Conservation (phyloP, 164 flowering plant genomes). For the Magnolia officinalis region DNA sequence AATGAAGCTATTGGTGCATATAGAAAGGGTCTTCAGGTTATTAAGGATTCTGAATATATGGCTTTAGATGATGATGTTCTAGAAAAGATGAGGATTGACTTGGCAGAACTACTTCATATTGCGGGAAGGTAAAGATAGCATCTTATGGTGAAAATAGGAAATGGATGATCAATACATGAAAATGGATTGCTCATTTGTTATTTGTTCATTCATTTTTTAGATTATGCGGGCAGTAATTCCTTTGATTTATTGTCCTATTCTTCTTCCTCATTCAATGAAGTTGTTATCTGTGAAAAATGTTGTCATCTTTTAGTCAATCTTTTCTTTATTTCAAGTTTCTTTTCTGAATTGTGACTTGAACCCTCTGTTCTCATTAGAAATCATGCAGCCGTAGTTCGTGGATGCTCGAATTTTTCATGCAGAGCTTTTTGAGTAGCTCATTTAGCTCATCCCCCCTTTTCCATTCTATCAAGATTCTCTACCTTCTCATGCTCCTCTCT, state of each 20-base stretch:
- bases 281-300: neutral
- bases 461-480: too few species aligned
- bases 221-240: neutral
- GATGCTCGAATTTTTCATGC: too few species aligned
- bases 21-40: slow-evolving; percentile 53
- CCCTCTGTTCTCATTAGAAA: too few species aligned
- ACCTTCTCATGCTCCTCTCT: neutral
- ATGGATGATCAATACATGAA: neutral
- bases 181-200: slow-evolving; percentile 1
- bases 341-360: too few species aligned
- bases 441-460: too few species aligned
- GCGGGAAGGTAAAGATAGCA: slow-evolving; percentile 65
- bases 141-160: slow-evolving; percentile 6
- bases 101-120: slow-evolving; percentile 79
- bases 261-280: neutral
- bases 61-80: slow-evolving; percentile 49
- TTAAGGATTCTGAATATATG: slow-evolving; percentile 54
- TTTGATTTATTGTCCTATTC: neutral
- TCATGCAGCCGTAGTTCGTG: too few species aligned
- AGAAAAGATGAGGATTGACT: slow-evolving; percentile 81
- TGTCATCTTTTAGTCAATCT: neutral
- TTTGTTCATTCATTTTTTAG: neutral
- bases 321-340: too few species aligned
- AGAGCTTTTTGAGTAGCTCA: too few species aligned
- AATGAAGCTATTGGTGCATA: slow-evolving; percentile 69